Evolutionary conservation across 2,329 filamentous ascomycete genomes (phyloP), one percentile per base, ranked within the genome.

Genomic region (Aspergillus sp.): DNA sequence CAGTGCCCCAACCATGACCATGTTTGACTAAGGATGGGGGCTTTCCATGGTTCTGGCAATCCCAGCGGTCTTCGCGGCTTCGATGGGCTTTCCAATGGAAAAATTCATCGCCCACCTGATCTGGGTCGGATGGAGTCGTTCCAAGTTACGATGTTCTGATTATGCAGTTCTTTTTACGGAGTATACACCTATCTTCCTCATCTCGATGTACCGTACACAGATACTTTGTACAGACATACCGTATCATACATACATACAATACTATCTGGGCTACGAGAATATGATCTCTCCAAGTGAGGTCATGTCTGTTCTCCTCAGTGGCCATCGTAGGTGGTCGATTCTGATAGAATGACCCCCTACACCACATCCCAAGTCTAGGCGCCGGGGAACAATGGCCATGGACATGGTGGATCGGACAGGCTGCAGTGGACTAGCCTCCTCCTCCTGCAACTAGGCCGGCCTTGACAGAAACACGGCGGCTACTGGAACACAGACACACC

Each of bases 51-150:
- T 40, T 40, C 49, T 45, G 33, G 35, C 43, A 33, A 16, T 24
- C 44, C 35, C 16, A 40, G 50, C 44, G 45, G 45, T 48, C 50
- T 52, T 51, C 49, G 50, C 48, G 53, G 47, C 53, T 56, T 56
- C 53, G 51, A 56, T 47, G 44, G 46, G 47, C 44, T 56, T 56
- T 45, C 45, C 14, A 38, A 45, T 52, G 51, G 44, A 49, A 49
- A 55, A 55, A 45, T 43, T 42, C 41, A 41, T 45, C 49, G 49
- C 48, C 52, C 52, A 46, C 52, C 43, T 51, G 49, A 49, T 46
- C 47, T 45, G 20, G 33, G 22, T 38, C 14, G 4, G 17, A 45
- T 20, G 30, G 32, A 45, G 26, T 20, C 14, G 16, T 19, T 42
- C 40, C 40, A 42, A 13, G 16, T 38, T n/a, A n/a, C 16, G 35